A percentile compares a stretch with the other conserved stretches of the same genome.
Conservation (phyloP, 2,329 filamentous ascomycete species). For the Phialophora verrucosa region DNA sequence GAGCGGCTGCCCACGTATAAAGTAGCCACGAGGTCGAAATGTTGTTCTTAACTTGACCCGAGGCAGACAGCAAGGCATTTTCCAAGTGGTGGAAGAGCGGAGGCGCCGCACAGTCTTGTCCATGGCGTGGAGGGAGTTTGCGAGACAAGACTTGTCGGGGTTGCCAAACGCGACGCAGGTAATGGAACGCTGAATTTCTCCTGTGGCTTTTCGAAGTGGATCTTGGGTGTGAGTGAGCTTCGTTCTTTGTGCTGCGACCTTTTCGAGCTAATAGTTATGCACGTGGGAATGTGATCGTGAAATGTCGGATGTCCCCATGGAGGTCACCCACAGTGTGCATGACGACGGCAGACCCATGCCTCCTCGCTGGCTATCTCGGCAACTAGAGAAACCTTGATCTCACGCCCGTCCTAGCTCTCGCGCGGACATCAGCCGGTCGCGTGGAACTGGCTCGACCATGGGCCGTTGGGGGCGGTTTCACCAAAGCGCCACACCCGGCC, state of each 20-base stretch:
- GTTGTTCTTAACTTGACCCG: not conserved
- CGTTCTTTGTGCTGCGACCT: conserved; percentile 5
- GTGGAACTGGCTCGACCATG: not conserved
- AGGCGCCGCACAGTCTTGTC: not conserved
- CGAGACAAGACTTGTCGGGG: conserved; percentile 6
- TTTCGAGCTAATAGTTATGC: not conserved
- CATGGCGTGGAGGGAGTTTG: conserved; percentile 6
- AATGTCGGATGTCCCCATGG: not conserved
- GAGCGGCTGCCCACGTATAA: not conserved
- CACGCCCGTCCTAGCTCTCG: not conserved
- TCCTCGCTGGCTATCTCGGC: not conserved
- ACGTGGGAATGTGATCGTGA: not conserved
- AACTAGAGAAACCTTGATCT: conserved; percentile 3
- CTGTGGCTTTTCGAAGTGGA: conserved; percentile 9
- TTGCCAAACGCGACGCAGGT: conserved; percentile 1
- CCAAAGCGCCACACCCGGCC: not conserved
- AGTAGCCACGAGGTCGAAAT: not conserved
- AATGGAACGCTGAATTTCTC: conserved; percentile 10
- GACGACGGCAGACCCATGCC: not conserved
- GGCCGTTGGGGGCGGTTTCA: conserved; percentile 4
- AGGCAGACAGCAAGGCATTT: conserved; percentile 8
- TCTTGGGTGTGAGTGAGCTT: not conserved
- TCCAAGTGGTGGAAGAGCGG: conserved; percentile 4
- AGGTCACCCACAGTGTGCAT: not conserved
- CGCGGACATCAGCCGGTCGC: conserved; percentile 3